A percentile compares a stretch with the other conserved stretches of the same genome.
Conservation (phyloP, 2,329 filamentous ascomycete species). For the Diaporthe batatas region DNA sequence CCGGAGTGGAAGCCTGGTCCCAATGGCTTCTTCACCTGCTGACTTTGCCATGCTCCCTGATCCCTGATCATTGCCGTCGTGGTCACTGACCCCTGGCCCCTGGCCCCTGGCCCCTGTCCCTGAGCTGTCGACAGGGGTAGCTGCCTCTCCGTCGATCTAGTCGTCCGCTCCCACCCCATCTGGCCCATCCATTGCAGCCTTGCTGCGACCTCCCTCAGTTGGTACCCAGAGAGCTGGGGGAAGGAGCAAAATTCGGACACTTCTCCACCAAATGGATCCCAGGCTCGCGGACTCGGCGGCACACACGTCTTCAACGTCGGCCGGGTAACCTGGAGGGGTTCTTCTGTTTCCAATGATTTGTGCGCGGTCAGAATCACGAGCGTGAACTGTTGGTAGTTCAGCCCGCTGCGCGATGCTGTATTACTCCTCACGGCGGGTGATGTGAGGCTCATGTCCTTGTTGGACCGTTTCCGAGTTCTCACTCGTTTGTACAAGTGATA, state of each 20-base stretch:
- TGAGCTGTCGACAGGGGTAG: slow-evolving; percentile 40
- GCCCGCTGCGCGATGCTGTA: background rate
- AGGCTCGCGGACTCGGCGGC: background rate
- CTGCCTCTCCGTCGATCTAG: slow-evolving; percentile 19
- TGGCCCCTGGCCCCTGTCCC: slow-evolving; percentile 31
- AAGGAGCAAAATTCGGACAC: slow-evolving; percentile 10
- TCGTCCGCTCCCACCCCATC: slow-evolving; percentile 1
- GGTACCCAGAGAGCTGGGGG: slow-evolving; percentile 2
- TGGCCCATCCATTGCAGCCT: slow-evolving; percentile 22
- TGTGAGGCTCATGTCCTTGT: background rate
- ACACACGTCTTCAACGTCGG: background rate
- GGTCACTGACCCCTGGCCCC: background rate
- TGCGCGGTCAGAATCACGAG: background rate
- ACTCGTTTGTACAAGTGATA: background rate
- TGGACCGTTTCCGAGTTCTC: background rate
- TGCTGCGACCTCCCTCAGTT: slow-evolving; percentile 22
- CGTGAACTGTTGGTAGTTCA: background rate
- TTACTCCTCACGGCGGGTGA: background rate
- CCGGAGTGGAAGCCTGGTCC: background rate
- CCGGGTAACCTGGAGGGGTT: background rate
- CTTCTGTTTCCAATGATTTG: background rate
- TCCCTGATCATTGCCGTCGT: slow-evolving; percentile 1
- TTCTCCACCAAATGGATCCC: slow-evolving; percentile 23
- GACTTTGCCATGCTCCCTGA: slow-evolving; percentile 13
- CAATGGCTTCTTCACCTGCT: slow-evolving; percentile 6